phyloP scores from a whole-genome alignment of 139 green algal species.

The Nannochloris sp. region DNA sequence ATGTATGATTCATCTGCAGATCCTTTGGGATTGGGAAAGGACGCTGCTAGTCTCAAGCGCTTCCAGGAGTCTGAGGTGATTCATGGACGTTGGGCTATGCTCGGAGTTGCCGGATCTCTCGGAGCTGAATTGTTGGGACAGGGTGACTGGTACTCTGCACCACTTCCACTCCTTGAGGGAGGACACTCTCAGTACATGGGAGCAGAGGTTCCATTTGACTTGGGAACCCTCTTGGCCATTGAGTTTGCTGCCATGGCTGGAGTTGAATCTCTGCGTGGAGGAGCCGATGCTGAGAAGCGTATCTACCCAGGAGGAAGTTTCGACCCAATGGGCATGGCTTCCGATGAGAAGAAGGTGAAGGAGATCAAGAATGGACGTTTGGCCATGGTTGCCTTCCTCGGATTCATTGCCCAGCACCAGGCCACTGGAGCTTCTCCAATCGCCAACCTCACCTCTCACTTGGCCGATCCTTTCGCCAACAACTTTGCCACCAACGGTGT shows the following conservation, averaged over 20 bases:
- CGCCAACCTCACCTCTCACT: constrained; percentile 24
- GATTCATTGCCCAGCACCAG: constrained; percentile 68
- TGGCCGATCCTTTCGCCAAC: constrained; percentile 24
- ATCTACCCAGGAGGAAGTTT: constrained; percentile 82
- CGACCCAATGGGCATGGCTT: constrained; percentile 77
- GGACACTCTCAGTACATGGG: constrained; percentile 69
- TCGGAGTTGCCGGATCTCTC: constrained; percentile 21
- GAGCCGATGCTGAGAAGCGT: constrained; percentile 51
- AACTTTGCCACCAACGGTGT: constrained; percentile 32
- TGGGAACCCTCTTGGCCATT: constrained; percentile 63
- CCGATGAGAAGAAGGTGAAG: constrained; percentile 77
- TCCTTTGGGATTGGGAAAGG: constrained; percentile 11
- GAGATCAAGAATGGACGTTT: constrained; percentile 91
- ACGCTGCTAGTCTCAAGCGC: constrained; percentile 19
- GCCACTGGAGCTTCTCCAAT: constrained; percentile 64
- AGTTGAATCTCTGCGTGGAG: constrained; percentile 56
- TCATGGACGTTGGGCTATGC: constrained; percentile 42
- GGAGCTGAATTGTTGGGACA: constrained; percentile 42
- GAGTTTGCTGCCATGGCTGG: constrained; percentile 57
- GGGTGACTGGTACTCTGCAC: constrained; percentile 60
- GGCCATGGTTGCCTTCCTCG: constrained; percentile 57
- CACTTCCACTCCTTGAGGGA: constrained; percentile 62
- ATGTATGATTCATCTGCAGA: neutral
- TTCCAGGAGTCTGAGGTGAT: constrained; percentile 57
- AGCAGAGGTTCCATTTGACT: constrained; percentile 63